Evolutionary conservation across 306 rosid species (phyloP).

Genomic region (Cercis canadensis): DNA sequence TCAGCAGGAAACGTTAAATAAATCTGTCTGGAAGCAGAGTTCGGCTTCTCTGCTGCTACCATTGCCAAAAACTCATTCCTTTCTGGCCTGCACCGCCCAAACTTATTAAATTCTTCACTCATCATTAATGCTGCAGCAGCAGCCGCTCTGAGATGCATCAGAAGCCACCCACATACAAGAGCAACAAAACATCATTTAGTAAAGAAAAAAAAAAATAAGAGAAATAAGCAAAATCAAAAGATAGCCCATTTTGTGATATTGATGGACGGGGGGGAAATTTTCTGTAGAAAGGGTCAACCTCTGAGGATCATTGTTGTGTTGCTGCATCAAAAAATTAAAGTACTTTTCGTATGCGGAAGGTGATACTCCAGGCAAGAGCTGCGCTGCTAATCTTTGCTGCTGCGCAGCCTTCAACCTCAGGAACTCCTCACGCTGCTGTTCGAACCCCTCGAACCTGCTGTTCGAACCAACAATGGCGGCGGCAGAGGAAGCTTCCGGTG

Average conservation of each 20-base stretch:
- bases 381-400: slow-evolving; percentile 67
- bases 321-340: slow-evolving; percentile 73
- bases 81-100: slow-evolving; percentile 68
- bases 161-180: slow-evolving; percentile 23
- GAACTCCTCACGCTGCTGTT: slow-evolving; percentile 71
- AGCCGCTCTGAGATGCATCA: slow-evolving; percentile 59
- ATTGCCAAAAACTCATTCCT: slow-evolving; percentile 78
- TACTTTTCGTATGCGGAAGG: slow-evolving; percentile 72
- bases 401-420: slow-evolving; percentile 70
- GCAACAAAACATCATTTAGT: slow-evolving; percentile 12
- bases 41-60: slow-evolving; percentile 67
- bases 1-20: slow-evolving; percentile 97
- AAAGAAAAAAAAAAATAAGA: background rate
- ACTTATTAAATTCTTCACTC: slow-evolving; percentile 77
- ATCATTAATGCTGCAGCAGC: slow-evolving; percentile 62
- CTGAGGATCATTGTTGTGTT: slow-evolving; percentile 71
- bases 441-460: slow-evolving; percentile 61
- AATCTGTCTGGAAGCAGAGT: slow-evolving; percentile 92
- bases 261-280: background rate
- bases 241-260: background rate
- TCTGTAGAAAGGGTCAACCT: slow-evolving; percentile 38
- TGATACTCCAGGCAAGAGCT: slow-evolving; percentile 62
- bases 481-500: slow-evolving; percentile 49
- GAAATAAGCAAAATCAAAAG: slow-evolving; percentile 2
- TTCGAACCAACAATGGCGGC: slow-evolving; percentile 75